phyloP scores from a whole-genome alignment of 2,329 filamentous ascomycete genomes.

The Ascochyta clinopodiicola region DNA sequence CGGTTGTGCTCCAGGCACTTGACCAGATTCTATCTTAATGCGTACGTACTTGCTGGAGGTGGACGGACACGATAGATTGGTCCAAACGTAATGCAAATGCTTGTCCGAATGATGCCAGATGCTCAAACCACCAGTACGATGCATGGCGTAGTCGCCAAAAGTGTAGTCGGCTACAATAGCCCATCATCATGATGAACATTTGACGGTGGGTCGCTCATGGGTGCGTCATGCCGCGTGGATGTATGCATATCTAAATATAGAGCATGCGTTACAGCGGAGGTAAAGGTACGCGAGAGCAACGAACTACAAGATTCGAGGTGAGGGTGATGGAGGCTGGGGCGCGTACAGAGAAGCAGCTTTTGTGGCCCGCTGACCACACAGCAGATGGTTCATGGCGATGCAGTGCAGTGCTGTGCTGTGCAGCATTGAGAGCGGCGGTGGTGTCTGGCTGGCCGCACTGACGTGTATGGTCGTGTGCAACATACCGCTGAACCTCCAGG shows the following conservation, averaged over 20 bases:
- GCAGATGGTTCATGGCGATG: conserved; percentile 5
- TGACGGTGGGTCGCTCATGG: conserved; percentile 6
- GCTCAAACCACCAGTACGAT: not conserved
- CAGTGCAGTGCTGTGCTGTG: not conserved
- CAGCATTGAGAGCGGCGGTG: conserved; percentile 1
- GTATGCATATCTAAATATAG: conserved; percentile 13
- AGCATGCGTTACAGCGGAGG: conserved; percentile 11
- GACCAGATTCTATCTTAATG: not conserved
- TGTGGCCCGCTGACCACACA: conserved; percentile 1
- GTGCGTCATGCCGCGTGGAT: conserved; percentile 17
- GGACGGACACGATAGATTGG: not conserved
- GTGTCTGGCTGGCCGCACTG: conserved; percentile 3
- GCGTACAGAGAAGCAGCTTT: conserved; percentile 11
- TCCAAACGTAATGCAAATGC: conserved; percentile 6
- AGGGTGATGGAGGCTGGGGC: conserved; percentile 11
- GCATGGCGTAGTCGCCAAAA: not conserved
- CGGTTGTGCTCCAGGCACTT: not conserved
- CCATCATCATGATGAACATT: conserved; percentile 3
- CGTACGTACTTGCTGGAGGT: conserved; percentile 7
- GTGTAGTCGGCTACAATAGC: not conserved
- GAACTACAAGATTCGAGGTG: conserved; percentile 5
- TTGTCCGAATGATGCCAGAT: not conserved
- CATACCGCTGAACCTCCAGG: conserved; percentile 1
- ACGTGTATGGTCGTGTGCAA: not conserved
- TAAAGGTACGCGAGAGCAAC: conserved; percentile 13